Percentiles rank a stretch among this genome's conserved stretches.
Evolutionary conservation across 2,329 filamentous ascomycete species (phyloP).

Genomic region (Xylaria sp.): DNA sequence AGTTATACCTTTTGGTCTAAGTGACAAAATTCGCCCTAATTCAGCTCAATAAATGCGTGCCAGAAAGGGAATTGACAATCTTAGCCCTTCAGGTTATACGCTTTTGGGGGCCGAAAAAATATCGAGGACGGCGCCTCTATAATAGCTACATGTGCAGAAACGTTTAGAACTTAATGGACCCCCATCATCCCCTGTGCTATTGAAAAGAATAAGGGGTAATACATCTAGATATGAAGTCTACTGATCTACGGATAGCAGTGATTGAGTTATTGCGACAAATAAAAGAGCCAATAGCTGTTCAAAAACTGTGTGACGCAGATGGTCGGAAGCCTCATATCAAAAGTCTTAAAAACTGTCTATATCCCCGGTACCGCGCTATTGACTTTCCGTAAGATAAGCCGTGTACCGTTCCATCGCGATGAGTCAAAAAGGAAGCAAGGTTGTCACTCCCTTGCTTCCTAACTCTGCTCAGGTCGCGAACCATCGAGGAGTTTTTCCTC

Average conservation of each 20-base stretch:
- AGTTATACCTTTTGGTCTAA: background rate
- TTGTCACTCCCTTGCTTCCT: background rate
- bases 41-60: background rate
- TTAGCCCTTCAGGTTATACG: background rate
- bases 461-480: background rate
- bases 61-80: background rate
- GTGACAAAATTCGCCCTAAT: too few relatives aligned
- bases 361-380: background rate
- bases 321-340: background rate
- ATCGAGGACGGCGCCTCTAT: background rate
- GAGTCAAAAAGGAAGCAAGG: conserved; percentile 1
- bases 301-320: background rate
- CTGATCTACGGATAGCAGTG: background rate
- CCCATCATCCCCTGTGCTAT: background rate
- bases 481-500: background rate
- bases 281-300: background rate
- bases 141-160: background rate
- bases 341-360: conserved; percentile 2
- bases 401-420: conserved; percentile 4
- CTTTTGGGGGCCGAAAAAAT: background rate
- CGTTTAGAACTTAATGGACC: background rate
- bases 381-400: background rate
- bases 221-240: background rate
- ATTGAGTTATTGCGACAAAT: background rate
- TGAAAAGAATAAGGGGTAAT: background rate